Evolutionary conservation across 2,329 filamentous ascomycete genomes (phyloP).

Genomic region (Penicillium oxalicum): DNA sequence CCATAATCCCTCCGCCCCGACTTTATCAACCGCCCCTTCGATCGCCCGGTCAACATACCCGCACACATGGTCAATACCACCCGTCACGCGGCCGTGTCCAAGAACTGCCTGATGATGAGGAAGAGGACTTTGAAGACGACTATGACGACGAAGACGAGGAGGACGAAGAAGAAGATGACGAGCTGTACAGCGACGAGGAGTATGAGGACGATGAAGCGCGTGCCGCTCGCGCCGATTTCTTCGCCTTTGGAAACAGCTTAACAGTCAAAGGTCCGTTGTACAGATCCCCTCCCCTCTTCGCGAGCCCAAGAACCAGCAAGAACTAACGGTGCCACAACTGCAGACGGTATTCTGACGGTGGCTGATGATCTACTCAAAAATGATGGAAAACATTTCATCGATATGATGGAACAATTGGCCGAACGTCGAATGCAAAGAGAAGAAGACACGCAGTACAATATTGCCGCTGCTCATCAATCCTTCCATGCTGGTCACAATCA

Average conservation of each 20-base stretch:
- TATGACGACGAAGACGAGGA: conserved; percentile 55
- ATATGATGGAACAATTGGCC: conserved; percentile 99
- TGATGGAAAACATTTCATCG: conserved; percentile 98
- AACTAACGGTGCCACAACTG: conserved; percentile 40
- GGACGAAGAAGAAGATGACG: conserved; percentile 65
- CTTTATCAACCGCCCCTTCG: conserved; percentile 53
- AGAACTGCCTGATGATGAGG: conserved; percentile 52
- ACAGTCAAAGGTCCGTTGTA: conserved; percentile 70
- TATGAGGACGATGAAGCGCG: conserved; percentile 58
- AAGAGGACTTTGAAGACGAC: conserved; percentile 49
- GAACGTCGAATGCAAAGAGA: conserved; percentile 96
- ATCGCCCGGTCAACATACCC: conserved; percentile 54
- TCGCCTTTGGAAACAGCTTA: conserved; percentile 95
- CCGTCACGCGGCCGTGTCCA: conserved; percentile 69
- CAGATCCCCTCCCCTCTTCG: conserved; percentile 7
- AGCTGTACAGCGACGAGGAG: conserved; percentile 60
- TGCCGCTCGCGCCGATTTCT: conserved; percentile 70
- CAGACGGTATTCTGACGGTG: conserved; percentile 93
- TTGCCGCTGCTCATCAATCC: conserved; percentile 52
- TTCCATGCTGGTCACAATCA: conserved; percentile 69
- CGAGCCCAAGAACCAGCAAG: conserved; percentile 14
- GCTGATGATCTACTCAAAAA: conserved; percentile 98
- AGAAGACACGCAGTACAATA: conserved; percentile 72
- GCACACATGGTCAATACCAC: conserved; percentile 52
- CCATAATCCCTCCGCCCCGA: conserved; percentile 62